Evolutionary conservation across 345 rosid species (phyloP).

Genomic region (Brassica rapa): DNA sequence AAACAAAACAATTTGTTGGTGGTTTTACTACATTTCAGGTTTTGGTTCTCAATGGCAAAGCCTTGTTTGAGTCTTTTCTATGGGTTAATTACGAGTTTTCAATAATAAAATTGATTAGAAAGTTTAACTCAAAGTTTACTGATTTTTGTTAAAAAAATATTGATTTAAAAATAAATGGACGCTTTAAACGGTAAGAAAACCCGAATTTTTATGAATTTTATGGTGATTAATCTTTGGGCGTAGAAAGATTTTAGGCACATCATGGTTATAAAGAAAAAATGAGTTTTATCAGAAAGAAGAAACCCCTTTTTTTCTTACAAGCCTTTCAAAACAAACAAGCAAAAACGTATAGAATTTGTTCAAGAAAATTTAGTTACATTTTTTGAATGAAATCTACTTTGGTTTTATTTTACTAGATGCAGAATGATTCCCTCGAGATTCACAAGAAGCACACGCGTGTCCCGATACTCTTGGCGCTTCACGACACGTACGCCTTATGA

Average conservation of each 20-base stretch:
- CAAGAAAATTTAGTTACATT: background rate
- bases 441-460: slow-evolving; percentile 19
- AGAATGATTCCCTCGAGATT: slow-evolving; percentile 1
- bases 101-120: background rate
- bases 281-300: background rate
- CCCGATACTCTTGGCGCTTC: background rate
- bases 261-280: no score
- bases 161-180: background rate
- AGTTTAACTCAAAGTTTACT: background rate
- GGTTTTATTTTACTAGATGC: background rate
- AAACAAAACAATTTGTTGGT: slow-evolving; percentile 9
- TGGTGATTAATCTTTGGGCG: no score
- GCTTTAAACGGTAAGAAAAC: no score
- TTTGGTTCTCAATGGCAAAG: slow-evolving; percentile 6
- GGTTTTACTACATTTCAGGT: background rate
- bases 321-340: background rate
- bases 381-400: background rate
- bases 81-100: background rate
- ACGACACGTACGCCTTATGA: slow-evolving; percentile 23
- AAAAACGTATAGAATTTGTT: background rate
- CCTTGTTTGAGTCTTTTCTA: background rate
- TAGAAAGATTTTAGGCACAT: no score
- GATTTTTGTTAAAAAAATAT: no score
- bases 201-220: no score
- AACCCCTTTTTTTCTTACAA: background rate